A percentile compares a stretch with the other conserved stretches of the same genome.
Conservation (phyloP, 2,329 filamentous ascomycete species). For the Diaporthe ilicicola region DNA sequence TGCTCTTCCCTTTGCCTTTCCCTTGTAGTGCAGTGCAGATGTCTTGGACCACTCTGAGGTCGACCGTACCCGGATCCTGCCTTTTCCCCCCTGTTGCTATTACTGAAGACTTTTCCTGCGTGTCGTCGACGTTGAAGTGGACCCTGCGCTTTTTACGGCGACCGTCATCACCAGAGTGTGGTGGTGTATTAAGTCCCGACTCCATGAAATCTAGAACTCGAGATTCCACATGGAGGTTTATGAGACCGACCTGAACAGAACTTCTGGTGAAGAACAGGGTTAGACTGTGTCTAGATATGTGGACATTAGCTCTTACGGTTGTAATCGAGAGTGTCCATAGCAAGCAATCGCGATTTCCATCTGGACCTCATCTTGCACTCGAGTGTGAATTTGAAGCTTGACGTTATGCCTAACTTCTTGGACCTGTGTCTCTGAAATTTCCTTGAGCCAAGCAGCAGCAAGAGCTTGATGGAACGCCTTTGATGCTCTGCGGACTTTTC, state of each 20-base stretch:
- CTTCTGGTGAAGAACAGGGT: not conserved
- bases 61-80: not conserved
- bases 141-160: slow-evolving; percentile 8
- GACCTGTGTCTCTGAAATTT: not conserved
- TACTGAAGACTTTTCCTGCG: not conserved
- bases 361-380: not conserved
- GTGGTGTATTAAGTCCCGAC: not conserved
- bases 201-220: not conserved
- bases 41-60: not conserved
- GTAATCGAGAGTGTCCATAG: not conserved
- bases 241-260: not conserved
- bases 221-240: not conserved
- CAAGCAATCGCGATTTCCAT: slow-evolving; percentile 25
- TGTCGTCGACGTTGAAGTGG: not conserved
- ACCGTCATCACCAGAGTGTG: not conserved
- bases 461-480: slow-evolving; percentile 26
- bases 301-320: not conserved
- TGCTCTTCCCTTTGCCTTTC: not conserved
- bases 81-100: not conserved
- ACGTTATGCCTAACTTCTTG: slow-evolving; percentile 1
- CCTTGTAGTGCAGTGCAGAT: slow-evolving; percentile 6
- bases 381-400: slow-evolving; percentile 17
- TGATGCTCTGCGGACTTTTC: slow-evolving; percentile 13
- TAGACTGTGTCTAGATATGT: not conserved
- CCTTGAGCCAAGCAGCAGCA: not conserved